Evolutionary conservation across 2,329 filamentous ascomycete genomes (phyloP), one percentile per base, ranked within the genome.

Genomic region (Fusarium euwallaceae): DNA sequence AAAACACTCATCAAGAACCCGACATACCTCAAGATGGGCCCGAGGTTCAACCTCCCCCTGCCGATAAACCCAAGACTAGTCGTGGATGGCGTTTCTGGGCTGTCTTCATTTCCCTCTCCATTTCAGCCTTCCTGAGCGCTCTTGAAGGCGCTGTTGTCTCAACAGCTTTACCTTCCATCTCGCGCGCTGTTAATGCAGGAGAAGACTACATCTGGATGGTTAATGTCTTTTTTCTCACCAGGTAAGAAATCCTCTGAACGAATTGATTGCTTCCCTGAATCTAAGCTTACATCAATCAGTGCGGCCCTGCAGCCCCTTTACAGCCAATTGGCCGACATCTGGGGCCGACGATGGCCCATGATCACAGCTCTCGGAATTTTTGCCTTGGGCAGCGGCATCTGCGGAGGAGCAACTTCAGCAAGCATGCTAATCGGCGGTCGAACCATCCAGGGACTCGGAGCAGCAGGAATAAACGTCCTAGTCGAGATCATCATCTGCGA

Each of bases 371-470:
- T 59, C 0, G 56, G 36, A 3, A 59, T 59, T 11, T 59, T 59
- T 1, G 56, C 56, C 34, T 8, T 37, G 14, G 34, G 34, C 36
- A 59, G 56, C 7, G 34, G 34, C 4, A 41, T 59, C 11, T 34
- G 29, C 22, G 56, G 34, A 41, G 34, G 34, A 14, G 2, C 34
- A n/a, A 39, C 1, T 3, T 39, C 34, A 2, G 36, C 36, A 22
- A 29, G 34, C 16, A 59, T 59, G 56, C 36, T 59, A 6, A 59
- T 59, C 22, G 56, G 34, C 9, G 56, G 56, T 1, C 56, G 56
- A 41, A 39, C 61, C 1, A 53, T 92, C 1, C 89, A 92, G 66
- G 90, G 90, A 0, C 61, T 82, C 1, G 84, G 84, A 0, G 78
- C 73, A 4, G 81, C 80, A 10, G 84, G 83, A 7, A 81, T 85